phyloP scores from a whole-genome alignment of 768 basidiomycete species.

The Lactarius tabidus region DNA sequence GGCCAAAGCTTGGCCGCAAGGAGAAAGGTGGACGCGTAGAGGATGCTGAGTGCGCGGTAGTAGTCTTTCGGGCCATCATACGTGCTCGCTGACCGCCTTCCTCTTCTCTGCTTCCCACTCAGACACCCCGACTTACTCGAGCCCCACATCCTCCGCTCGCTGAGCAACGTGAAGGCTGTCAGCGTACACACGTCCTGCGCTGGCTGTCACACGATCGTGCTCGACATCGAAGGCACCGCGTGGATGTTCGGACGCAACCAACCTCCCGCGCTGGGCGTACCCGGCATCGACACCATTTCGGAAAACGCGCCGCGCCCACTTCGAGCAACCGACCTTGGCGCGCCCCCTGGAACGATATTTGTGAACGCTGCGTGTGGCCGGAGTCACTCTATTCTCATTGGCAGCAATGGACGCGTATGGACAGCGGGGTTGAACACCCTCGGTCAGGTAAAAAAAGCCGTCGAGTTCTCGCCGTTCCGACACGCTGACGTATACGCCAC shows the following conservation, averaged over 20 bases:
- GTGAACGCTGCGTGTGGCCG: slow-evolving; percentile 82
- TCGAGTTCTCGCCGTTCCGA: neutral
- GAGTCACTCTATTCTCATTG: slow-evolving; percentile 79
- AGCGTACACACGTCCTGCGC: slow-evolving; percentile 75
- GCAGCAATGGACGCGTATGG: slow-evolving; percentile 80
- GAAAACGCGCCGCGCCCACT: slow-evolving; percentile 70
- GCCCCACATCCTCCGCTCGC: slow-evolving; percentile 85
- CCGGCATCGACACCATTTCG: slow-evolving; percentile 49
- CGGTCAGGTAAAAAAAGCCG: slow-evolving; percentile 59
- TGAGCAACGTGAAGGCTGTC: slow-evolving; percentile 70
- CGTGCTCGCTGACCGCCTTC: slow-evolving; percentile 1
- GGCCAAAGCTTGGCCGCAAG: slow-evolving; percentile 23
- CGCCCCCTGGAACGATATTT: slow-evolving; percentile 47
- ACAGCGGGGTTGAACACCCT: slow-evolving; percentile 74
- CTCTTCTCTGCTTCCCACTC: slow-evolving; percentile 5
- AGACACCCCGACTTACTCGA: slow-evolving; percentile 78
- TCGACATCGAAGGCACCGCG: slow-evolving; percentile 74
- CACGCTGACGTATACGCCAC: neutral
- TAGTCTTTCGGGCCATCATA: neutral
- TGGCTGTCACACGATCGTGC: slow-evolving; percentile 69
- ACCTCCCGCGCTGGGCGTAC: slow-evolving; percentile 59
- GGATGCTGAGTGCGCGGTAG: slow-evolving; percentile 17
- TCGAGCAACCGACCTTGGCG: slow-evolving; percentile 58
- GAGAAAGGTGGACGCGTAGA: slow-evolving; percentile 25
- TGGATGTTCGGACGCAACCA: slow-evolving; percentile 90